Conservation (phyloP, 352 stramenopile species). For the Phytophthora pisi region DNA sequence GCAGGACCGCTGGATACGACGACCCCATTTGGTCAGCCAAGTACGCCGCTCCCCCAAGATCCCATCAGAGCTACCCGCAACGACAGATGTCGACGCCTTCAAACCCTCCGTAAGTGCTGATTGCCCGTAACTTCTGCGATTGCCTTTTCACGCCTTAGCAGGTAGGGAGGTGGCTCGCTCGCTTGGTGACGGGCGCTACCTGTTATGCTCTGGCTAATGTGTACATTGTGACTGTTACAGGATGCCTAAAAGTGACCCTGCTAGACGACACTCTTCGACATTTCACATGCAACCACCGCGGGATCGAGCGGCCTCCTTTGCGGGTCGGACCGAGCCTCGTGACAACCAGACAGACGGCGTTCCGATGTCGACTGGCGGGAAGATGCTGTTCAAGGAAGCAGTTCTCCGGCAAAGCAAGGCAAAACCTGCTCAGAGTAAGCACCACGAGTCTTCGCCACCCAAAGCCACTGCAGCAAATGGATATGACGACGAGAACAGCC, state of each 20-base stretch:
- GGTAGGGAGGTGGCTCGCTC: constrained; percentile 17
- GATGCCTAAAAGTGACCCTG: constrained; percentile 21
- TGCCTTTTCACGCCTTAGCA: constrained; percentile 11
- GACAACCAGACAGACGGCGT: constrained; percentile 11
- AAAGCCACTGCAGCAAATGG: constrained; percentile 4
- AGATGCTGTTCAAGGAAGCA: constrained; percentile 58
- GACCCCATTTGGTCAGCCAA: constrained; percentile 19
- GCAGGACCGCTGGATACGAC: constrained; percentile 17
- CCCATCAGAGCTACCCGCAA: constrained; percentile 25
- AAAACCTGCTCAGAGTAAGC: constrained; percentile 20
- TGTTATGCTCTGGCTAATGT: constrained; percentile 4
- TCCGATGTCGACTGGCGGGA: constrained; percentile 26
- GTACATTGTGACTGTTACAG: constrained; percentile 4
- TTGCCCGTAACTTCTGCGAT: constrained; percentile 5
- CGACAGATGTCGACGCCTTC: constrained; percentile 18
- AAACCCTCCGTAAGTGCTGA: constrained; percentile 36
- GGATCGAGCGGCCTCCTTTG: constrained; percentile 35
- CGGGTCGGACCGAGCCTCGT: constrained; percentile 21
- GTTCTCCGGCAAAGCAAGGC: constrained; percentile 51
- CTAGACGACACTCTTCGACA: constrained; percentile 1
- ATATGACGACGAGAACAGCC: constrained; percentile 24
- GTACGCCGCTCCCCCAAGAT: constrained; percentile 19
- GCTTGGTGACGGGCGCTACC: constrained; percentile 5
- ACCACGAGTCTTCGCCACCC: constrained; percentile 3
- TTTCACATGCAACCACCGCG: constrained; percentile 16